These are phyloP conservation scores for Lipomyces lipofer DNA, from an alignment of 805 yeast species.

Conservation along the genomic window DNA sequence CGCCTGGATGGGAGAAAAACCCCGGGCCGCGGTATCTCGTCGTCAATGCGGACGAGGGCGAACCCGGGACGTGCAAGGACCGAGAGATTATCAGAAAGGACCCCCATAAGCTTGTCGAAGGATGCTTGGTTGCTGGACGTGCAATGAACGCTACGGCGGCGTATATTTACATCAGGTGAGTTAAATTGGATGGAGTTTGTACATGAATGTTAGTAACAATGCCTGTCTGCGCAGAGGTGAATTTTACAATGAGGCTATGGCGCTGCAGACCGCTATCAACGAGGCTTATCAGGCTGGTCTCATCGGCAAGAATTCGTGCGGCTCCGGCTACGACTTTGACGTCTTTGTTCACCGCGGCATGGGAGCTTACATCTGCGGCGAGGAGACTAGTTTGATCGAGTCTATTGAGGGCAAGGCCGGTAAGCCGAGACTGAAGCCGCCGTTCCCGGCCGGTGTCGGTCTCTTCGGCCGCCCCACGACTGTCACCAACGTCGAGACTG, in stretches of 20 bases:
- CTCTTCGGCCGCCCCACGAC: constrained; percentile 88
- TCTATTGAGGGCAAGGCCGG: constrained; percentile 91
- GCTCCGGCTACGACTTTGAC: constrained; percentile 81
- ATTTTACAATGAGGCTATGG: constrained; percentile 76
- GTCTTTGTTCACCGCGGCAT: constrained; percentile 85
- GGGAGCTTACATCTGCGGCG: constrained; percentile 94
- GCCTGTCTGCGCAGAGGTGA: constrained; percentile 73
- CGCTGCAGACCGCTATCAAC: constrained; percentile 77
- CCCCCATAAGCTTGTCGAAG: constrained; percentile 88
- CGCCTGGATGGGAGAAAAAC: constrained; percentile 93
- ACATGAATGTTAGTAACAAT: no score
- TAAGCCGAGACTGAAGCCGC: constrained; percentile 90
- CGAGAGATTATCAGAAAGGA: constrained; percentile 88
- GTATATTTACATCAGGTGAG: constrained; percentile 71
- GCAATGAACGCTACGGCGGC: constrained; percentile 95
- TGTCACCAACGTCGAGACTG: constrained; percentile 88
- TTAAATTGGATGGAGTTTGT: not conserved
- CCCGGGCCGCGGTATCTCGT: constrained; percentile 79
- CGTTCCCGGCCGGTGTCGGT: constrained; percentile 94
- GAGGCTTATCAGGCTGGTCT: constrained; percentile 82
- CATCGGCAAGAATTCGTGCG: constrained; percentile 83
- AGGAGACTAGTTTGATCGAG: constrained; percentile 87
- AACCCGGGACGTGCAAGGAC: constrained; percentile 92
- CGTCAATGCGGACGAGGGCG: constrained; percentile 93
- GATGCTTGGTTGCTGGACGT: constrained; percentile 85